These are phyloP conservation scores for Zea luxurians DNA, from an alignment of 176 grass and related monocot genomes.

Conservation along the genomic window DNA sequence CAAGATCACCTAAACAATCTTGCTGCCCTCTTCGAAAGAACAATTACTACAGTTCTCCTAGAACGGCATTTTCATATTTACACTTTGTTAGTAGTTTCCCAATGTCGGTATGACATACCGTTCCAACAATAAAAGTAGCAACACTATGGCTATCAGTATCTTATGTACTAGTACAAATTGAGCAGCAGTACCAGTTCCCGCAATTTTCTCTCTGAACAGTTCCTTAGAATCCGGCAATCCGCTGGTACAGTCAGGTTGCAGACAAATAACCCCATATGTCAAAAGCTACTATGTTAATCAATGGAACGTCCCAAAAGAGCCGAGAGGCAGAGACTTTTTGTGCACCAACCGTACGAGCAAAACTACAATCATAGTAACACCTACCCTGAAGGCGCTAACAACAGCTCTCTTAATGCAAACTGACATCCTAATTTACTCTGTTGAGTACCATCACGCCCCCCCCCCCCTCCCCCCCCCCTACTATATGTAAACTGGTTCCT, in stretches of 20 bases:
- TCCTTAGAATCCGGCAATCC: neutral
- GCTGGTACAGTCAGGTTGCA: neutral
- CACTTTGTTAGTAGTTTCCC: neutral
- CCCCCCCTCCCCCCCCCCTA: neutral
- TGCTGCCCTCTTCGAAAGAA: neutral
- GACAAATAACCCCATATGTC: neutral
- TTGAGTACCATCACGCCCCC: slow-evolving; percentile 18
- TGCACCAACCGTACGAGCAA: slow-evolving; percentile 37
- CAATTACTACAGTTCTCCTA: neutral
- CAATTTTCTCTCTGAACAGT: neutral
- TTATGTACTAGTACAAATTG: neutral
- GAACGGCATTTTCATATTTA: neutral
- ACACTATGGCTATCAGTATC: neutral
- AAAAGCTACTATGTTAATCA: slow-evolving; percentile 23
- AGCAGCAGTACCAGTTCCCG: neutral
- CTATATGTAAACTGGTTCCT: neutral
- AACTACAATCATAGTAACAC: slow-evolving; percentile 25
- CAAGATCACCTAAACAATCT: neutral
- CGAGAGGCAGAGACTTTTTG: slow-evolving; percentile 15
- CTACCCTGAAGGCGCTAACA: slow-evolving; percentile 3
- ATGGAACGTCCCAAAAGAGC: slow-evolving; percentile 7
- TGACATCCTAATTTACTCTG: slow-evolving; percentile 1
- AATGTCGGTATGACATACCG: neutral
- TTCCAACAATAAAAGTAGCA: neutral
- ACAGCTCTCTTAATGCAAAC: slow-evolving; percentile 39